Base-by-base conservation (phyloP, 805 yeast species). In the Clavispora carvajalis region DNA sequence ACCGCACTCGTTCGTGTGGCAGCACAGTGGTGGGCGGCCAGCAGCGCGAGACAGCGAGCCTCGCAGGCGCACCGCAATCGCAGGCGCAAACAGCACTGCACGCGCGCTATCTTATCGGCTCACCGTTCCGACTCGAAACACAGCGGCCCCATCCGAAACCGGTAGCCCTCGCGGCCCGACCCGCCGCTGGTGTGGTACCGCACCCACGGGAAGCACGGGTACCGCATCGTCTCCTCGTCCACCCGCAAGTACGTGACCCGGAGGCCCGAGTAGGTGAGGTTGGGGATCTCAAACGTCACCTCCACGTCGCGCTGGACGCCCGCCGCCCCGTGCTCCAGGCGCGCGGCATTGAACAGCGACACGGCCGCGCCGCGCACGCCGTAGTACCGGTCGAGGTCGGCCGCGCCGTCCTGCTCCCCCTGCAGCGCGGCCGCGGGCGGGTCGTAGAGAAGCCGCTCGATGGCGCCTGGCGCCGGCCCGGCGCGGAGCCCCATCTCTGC, bases 151-250 rank as follows among this genome's bases (percentile, higher is more conserved):
- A 49, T 31, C 22, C 43, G 42, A 40, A 43, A 47, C n/a, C 50
- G 47, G 40, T 47, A 47, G 15, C 28, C 49, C 39, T 22, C 24
- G 21, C 8, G 13, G 17, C 24, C 19, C 6, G 38, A 7, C 8
- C 16, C 22, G 15, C 46, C 47, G 16, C 40, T 40, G 10, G 45
- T 73, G 43, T 72, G 61, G 52, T 84, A 82, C 39, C 83, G 68
- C 1, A 85, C 82, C 95, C 95, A 85, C 0, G 93, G 90, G 54
- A 85, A 84, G 31, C 85, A 75, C 5, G 85, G 78, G 49, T 80
- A 80, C 38, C 74, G 67, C 53, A 83, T 57, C 38, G 69, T 72
- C 5, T 73, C 75, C 51, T 85, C 95, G 18, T 74, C 76, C 12
- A 85, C 82, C 46, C 80, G 78, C 37, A 85, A 57, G 49, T 79